Percentiles rank a stretch among this genome's conserved stretches.
Evolutionary conservation across 306 rosid species (phyloP).

Genomic region (Cicer yamashitae): DNA sequence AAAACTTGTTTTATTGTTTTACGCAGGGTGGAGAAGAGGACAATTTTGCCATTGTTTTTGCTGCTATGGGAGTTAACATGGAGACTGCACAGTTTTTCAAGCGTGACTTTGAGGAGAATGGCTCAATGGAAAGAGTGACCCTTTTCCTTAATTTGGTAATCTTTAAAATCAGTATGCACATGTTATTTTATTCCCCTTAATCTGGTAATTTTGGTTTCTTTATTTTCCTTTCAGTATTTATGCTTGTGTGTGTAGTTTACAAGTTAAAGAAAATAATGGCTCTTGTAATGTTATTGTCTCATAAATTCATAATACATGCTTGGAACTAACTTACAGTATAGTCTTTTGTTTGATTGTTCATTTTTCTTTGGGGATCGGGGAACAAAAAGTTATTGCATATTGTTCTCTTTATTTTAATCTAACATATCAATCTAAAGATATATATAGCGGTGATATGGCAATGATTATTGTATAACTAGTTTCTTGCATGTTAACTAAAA

Average conservation of each 20-base stretch:
- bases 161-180: constrained; percentile 22
- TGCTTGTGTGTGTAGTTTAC: constrained; percentile 7
- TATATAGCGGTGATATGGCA: constrained; percentile 14
- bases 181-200: neutral
- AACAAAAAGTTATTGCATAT: neutral
- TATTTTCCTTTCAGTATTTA: constrained; percentile 11
- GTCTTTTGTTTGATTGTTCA: neutral
- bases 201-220: constrained; percentile 1
- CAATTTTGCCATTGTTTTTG: constrained; percentile 99
- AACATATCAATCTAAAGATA: constrained; percentile 5
- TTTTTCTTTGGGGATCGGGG: neutral
- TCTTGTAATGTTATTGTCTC: constrained; percentile 1
- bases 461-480: neutral
- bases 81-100: constrained; percentile 99
- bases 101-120: constrained; percentile 99
- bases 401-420: constrained; percentile 11
- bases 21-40: constrained; percentile 81
- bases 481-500: constrained; percentile 12
- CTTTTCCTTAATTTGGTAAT: constrained; percentile 96
- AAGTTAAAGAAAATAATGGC: constrained; percentile 7
- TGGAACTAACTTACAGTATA: neutral
- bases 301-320: neutral
- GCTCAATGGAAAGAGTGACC: constrained; percentile 99
- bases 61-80: constrained; percentile 99
- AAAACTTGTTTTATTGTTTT: constrained; percentile 48